Percentiles rank a stretch among this genome's conserved stretches.
These are phyloP conservation scores for Colletotrichum sp. DNA, from an alignment of 2,329 filamentous ascomycete genomes.

Conservation along the genomic window DNA sequence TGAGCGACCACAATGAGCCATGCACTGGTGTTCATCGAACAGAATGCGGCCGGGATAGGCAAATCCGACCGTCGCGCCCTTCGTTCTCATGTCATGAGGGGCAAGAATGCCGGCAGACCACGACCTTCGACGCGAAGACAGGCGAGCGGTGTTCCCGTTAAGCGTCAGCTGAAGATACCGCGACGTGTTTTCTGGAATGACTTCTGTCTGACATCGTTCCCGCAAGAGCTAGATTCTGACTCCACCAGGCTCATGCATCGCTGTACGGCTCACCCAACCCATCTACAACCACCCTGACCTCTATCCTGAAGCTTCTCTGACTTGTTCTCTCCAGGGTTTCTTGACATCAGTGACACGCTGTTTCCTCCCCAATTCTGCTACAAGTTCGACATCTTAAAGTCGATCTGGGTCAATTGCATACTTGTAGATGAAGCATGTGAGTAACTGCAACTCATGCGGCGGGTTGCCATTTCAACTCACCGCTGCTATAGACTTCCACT, in stretches of 20 bases:
- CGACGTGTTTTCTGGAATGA: slow-evolving; percentile 4
- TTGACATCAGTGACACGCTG: not conserved
- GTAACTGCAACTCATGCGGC: not conserved
- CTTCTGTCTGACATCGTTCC: not conserved
- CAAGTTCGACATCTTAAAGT: not conserved
- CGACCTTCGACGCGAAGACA: not conserved
- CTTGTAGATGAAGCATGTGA: not conserved
- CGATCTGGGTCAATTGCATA: not conserved
- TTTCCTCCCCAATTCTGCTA: not conserved
- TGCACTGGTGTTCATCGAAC: not conserved
- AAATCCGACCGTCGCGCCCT: not conserved
- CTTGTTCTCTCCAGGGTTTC: not conserved
- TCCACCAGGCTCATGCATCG: slow-evolving; percentile 1
- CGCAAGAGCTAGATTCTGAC: not conserved
- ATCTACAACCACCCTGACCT: not conserved
- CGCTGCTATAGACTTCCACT: not conserved
- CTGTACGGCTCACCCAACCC: not conserved
- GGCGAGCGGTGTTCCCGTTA: not conserved
- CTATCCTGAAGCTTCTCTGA: not conserved
- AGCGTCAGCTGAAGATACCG: not conserved
- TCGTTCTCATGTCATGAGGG: slow-evolving; percentile 4
- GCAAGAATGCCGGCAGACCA: slow-evolving; percentile 5
- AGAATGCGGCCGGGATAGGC: not conserved
- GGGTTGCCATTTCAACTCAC: not conserved
- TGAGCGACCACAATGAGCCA: not conserved